Evolutionary conservation across 805 yeast genomes (phyloP), one percentile per base, ranked within the genome.

Genomic region (Ogataea philodendri): DNA sequence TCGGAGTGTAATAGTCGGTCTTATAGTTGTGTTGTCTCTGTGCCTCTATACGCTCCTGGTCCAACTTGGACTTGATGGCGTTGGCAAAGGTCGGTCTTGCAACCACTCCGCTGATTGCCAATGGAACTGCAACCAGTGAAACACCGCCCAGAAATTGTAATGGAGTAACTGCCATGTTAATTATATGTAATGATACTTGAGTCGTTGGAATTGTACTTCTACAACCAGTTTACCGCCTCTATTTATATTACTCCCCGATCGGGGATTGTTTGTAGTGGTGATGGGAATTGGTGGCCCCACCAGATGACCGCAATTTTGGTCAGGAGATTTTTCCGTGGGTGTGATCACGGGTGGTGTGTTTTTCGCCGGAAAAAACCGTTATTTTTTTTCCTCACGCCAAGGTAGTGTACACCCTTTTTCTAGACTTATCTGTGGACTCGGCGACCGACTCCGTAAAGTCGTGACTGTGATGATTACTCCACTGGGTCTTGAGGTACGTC

Each of bases 381-480:
- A 28, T 20, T 26, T 33, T 31, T 32, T 32, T 23, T 18, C 15
- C 15, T 32, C 35, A 41, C 21, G 40, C 44, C 33, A 41, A 20
- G 15, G 40, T 40, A 24, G 39, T 35, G 37, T 76, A 89, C 1
- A 75, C 78, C 57, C 97, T 77, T 72, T 89, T 89, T 54, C 75
- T 71, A 1, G 82, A 72, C 21, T 60, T 62, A 46, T 72, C 72
- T 10, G 39, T 37, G n/a, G 16, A 44, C 42, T 74, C 79, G 45
- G 78, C 82, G 18, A 66, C 67, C 31, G 76, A 84, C 50, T 85
- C 96, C 30, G 76, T 70, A 52, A 78, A 88, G 54, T 82, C 87
- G 21, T 74, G 69, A 48, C 72, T 78, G 55, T 90, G 97, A 26
- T 69, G 70, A 54, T 80, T 60, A 41, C 77, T 76, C 96, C 96